These are phyloP conservation scores for Clonostachys sp. DNA, from an alignment of 2,329 filamentous ascomycete genomes.

Conservation along the genomic window DNA sequence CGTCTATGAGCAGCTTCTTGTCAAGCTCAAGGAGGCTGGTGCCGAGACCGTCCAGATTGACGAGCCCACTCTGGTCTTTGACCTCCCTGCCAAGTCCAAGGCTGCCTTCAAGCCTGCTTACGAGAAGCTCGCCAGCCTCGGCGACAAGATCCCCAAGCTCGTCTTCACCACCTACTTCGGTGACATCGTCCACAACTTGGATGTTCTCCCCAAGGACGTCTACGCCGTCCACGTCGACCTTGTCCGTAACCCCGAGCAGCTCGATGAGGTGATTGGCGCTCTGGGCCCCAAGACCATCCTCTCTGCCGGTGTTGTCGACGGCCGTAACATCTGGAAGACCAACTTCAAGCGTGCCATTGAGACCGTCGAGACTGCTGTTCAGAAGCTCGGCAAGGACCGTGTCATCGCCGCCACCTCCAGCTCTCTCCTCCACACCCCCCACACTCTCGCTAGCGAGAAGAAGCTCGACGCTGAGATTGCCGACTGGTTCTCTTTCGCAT, in stretches of 20 bases:
- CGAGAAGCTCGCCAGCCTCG: conserved; percentile 76
- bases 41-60: conserved; percentile 97
- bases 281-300: conserved; percentile 86
- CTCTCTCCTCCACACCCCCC: conserved; percentile 96
- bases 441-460: conserved; percentile 98
- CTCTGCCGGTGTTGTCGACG: conserved; percentile 94
- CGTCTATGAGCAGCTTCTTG: conserved; percentile 88
- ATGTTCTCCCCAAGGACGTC: conserved; percentile 74
- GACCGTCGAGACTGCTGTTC: conserved; percentile 80
- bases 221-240: conserved; percentile 92
- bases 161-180: conserved; percentile 97
- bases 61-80: conserved; percentile 94
- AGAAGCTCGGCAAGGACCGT: conserved; percentile 94
- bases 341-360: conserved; percentile 96
- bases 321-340: conserved; percentile 99
- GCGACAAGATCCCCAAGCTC: conserved; percentile 78
- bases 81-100: conserved; percentile 86
- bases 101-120: conserved; percentile 97
- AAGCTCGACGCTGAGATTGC: conserved; percentile 89
- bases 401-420: conserved; percentile 96
- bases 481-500: conserved; percentile 98
- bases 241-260: conserved; percentile 97
- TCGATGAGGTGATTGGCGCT: conserved; percentile 76
- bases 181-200: conserved; percentile 98
- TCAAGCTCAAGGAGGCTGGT: conserved; percentile 92